These are phyloP conservation scores for Metarhizium album DNA, from an alignment of 2,329 filamentous ascomycete genomes.

Conservation along the genomic window DNA sequence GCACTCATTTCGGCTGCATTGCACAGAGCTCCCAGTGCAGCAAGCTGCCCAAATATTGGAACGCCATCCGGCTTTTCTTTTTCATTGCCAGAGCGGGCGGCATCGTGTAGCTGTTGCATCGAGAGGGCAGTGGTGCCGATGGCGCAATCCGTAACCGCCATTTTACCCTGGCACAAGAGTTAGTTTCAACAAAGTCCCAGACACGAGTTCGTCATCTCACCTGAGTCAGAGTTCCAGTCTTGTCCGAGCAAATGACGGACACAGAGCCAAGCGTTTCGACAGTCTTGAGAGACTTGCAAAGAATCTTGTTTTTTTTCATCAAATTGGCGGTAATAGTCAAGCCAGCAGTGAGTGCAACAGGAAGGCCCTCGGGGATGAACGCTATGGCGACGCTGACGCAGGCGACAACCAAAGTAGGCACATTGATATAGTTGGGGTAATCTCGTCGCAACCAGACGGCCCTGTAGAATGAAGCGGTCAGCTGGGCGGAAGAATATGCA, in stretches of 20 bases:
- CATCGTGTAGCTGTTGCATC: slow-evolving; percentile 38
- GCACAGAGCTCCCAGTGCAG: slow-evolving; percentile 53
- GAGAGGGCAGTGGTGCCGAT: slow-evolving; percentile 41
- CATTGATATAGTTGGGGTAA: slow-evolving; percentile 61
- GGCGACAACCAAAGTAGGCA: slow-evolving; percentile 60
- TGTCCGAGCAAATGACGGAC: slow-evolving; percentile 65
- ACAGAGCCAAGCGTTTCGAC: slow-evolving; percentile 67
- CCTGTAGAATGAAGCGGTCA: slow-evolving; percentile 27
- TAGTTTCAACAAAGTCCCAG: not conserved
- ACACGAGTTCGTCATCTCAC: slow-evolving; percentile 18
- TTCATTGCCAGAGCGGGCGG: slow-evolving; percentile 13
- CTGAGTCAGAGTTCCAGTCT: slow-evolving; percentile 60
- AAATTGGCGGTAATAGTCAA: slow-evolving; percentile 67
- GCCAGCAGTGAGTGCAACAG: slow-evolving; percentile 58
- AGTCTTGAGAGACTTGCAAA: slow-evolving; percentile 72
- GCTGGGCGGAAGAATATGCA: not conserved
- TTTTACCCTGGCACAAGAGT: slow-evolving; percentile 44
- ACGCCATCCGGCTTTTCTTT: slow-evolving; percentile 24
- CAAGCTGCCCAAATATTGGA: slow-evolving; percentile 40
- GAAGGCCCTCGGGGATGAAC: slow-evolving; percentile 65
- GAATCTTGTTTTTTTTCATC: slow-evolving; percentile 66
- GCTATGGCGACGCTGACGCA: slow-evolving; percentile 64
- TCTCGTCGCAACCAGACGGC: slow-evolving; percentile 56
- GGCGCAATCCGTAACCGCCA: slow-evolving; percentile 60
- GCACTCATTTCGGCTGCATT: slow-evolving; percentile 69